These are phyloP conservation scores for Combretum micranthum DNA, from an alignment of 345 rosid species.

Conservation along the genomic window DNA sequence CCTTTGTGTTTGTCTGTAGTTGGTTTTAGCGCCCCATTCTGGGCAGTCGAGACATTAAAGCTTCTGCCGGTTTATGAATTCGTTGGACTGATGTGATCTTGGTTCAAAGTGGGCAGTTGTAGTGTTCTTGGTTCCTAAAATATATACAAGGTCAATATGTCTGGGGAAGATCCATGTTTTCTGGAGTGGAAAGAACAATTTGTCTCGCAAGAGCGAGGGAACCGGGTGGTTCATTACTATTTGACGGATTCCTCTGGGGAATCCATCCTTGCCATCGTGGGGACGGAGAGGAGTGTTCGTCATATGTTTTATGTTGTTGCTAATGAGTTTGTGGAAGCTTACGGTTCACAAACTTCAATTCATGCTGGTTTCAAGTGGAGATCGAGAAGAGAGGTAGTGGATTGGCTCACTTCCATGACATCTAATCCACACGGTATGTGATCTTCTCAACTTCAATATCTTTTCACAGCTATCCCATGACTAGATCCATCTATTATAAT, in stretches of 20 bases:
- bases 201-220: slow-evolving; percentile 91
- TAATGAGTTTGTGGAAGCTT: slow-evolving; percentile 72
- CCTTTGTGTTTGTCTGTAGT: too few relatives aligned
- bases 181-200: slow-evolving; percentile 97
- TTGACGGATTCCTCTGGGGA: slow-evolving; percentile 79
- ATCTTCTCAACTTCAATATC: not conserved
- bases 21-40: too few relatives aligned
- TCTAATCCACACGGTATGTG: slow-evolving; percentile 57
- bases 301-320: slow-evolving; percentile 96
- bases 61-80: not conserved
- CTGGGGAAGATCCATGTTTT: slow-evolving; percentile 48
- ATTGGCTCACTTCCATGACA: slow-evolving; percentile 96
- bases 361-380: slow-evolving; percentile 93
- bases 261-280: slow-evolving; percentile 73
- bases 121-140: slow-evolving; percentile 9
- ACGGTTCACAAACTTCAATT: slow-evolving; percentile 65
- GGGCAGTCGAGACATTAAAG: not conserved
- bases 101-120: slow-evolving; percentile 15
- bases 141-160: slow-evolving; percentile 37
- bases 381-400: slow-evolving; percentile 95
- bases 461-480: too few relatives aligned
- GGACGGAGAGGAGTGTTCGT: slow-evolving; percentile 97
- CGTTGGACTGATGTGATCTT: slow-evolving; percentile 22
- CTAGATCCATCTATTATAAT: too few relatives aligned
- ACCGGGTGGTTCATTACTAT: slow-evolving; percentile 90